These are phyloP conservation scores for Macrolepiota dolichaula DNA, from an alignment of 768 basidiomycete species.

Conservation along the genomic window DNA sequence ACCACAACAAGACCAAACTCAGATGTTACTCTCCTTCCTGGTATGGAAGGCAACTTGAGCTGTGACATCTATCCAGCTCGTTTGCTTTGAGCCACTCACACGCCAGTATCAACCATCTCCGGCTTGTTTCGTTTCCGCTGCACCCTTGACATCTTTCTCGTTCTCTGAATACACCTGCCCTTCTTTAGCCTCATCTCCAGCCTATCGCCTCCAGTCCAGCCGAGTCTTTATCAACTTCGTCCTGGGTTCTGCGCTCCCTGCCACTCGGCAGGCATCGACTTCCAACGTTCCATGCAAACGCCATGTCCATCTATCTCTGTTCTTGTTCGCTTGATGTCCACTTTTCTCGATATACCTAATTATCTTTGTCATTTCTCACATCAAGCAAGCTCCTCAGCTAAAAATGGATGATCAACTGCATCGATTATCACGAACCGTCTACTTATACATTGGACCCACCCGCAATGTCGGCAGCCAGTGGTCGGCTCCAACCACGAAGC, in stretches of 20 bases:
- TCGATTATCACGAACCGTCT: neutral
- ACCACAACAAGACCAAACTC: conserved; percentile 32
- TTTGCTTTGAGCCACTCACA: neutral
- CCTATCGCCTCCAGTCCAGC: neutral
- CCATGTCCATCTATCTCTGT: neutral
- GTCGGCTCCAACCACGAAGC: neutral
- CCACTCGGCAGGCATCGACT: neutral
- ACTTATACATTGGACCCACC: conserved; percentile 4
- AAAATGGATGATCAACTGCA: neutral
- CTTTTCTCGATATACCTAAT: neutral
- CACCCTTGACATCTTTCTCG: neutral
- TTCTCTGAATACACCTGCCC: neutral
- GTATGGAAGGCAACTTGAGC: conserved; percentile 2
- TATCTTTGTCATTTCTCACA: neutral
- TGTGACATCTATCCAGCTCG: neutral
- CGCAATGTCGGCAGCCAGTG: neutral
- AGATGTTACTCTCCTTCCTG: neutral
- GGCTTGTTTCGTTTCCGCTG: neutral
- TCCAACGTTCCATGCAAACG: conserved; percentile 4
- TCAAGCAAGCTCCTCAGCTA: neutral
- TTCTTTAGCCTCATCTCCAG: neutral
- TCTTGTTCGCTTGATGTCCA: neutral
- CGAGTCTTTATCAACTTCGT: neutral
- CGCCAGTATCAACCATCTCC: neutral
- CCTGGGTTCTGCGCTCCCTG: neutral